Conservation (phyloP, 2,329 filamentous ascomycete genomes). For the Calonectria montana region DNA sequence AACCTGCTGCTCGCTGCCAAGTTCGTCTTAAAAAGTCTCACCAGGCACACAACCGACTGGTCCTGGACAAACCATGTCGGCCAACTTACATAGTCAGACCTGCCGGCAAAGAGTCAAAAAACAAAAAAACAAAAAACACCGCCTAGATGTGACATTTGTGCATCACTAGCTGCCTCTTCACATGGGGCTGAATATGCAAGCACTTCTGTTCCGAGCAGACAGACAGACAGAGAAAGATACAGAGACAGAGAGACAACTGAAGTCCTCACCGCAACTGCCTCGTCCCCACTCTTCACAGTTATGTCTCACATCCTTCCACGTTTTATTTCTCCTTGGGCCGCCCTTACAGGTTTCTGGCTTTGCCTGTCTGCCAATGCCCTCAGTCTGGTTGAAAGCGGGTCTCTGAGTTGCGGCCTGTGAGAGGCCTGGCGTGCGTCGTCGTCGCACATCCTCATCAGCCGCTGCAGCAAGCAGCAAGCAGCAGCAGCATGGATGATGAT, state of each 20-base stretch:
- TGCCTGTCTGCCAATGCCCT: not conserved
- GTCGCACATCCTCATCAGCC: not conserved
- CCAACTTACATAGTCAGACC: not conserved
- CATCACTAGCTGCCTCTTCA: not conserved
- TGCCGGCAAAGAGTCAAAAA: slow-evolving; percentile 15
- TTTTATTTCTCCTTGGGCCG: slow-evolving; percentile 6
- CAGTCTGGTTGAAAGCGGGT: not conserved
- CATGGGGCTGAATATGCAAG: slow-evolving; percentile 15
- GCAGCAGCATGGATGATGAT: too few species aligned
- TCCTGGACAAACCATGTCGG: not conserved
- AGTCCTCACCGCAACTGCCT: not conserved
- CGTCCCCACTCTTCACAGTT: not conserved
- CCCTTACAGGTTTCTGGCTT: not conserved
- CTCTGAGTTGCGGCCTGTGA: not conserved
- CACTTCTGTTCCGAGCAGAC: not conserved
- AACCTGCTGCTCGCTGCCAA: not conserved
- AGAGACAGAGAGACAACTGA: not conserved
- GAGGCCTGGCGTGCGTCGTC: not conserved
- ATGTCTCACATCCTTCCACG: slow-evolving; percentile 6
- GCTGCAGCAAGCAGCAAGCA: not conserved
- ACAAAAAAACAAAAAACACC: too few species aligned
- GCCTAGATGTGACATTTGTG: not conserved
- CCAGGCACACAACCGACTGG: slow-evolving; percentile 15
- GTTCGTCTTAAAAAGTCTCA: not conserved
- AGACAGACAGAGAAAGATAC: not conserved